Base-by-base conservation (phyloP, 1,284 basidiomycete species). In the Trichosporon faecale region DNA sequence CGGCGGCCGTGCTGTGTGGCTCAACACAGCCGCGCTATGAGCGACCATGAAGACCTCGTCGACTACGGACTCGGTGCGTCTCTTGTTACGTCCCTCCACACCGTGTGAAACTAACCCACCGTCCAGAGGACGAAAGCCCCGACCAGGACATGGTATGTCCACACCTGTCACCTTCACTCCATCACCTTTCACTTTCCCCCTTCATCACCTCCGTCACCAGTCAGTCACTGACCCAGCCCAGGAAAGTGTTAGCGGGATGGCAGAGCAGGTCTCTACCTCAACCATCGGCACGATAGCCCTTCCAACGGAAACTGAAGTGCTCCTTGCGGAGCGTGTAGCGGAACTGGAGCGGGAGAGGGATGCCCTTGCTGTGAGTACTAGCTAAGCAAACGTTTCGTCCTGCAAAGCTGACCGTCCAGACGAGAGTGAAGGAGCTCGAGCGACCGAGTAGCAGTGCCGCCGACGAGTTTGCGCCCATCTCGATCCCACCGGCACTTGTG, bases 261-360 rank as follows among this genome's bases (percentile, higher is more conserved):
- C 66, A 0, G 66, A 68, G 40, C 64, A 68, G 35, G 40, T n/a
- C 40, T 65, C 14, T 63, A 63, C 16, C 37, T 63, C 49, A 52
- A 67, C 46, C 25, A 46, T 12, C 25, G 60, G 25, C 35, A 18
- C 57, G 57, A 64, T 60, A 11, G 27, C 57, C 3, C 65, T 78
- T 25, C 77, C 78, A 1, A 69, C 74, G 23, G 75, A 70, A 23
- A 76, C 77, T 16, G 80, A 81, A 70, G 44, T 81, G 16, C 70
- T 73, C 23, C 69, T 81, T 18, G 74, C 73, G 1, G 71, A 72
- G 18, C 70, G 74, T 14, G 75, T 81, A 0, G 64, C 75, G 11
- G 76, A 79, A 33, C 70, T 81, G 37, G 78, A 80, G 65, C 73
- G 74, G 21, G 80, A 81, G 63, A 68, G 78, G 18, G 76, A 80